Evolutionary conservation across 306 rosid species (phyloP), one percentile per base, ranked within the genome.

Genomic region (Fagus sylvatica): DNA sequence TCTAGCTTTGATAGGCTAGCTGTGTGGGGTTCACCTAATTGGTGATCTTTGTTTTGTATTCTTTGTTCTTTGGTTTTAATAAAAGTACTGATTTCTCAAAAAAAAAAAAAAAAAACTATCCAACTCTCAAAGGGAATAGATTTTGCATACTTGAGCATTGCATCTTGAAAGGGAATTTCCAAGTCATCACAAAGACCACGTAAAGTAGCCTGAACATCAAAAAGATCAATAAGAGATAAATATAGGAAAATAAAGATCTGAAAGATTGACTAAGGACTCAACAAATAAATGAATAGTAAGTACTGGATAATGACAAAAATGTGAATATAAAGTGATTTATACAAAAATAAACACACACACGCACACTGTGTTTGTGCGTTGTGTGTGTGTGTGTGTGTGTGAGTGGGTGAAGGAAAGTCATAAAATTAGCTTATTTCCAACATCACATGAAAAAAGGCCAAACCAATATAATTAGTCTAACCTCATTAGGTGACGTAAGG

Each of bases 131-230:
- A 65, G 39, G 37, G 76, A 65, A 55, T 67, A 70, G 34, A 42
- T 70, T 72, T 53, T 83, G 78, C 90, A 59, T 87, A 90, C 97
- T 77, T 86, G 81, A 90, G 91, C 97, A 93, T 93, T 73, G 85
- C 59, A 69, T 86, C 79, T 79, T 89, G 93, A 75, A 89, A 93
- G 78, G 96, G 90, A 82, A 90, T 93, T 41, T 77, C 86, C 75
- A 93, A 82, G 34, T 93, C 92, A 72, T 89, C 87, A 80, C 96
- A 93, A 75, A 93, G 93, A 80, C 89, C 81, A 2, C 80, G 84
- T 30, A 93, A 78, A 12, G 92, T 86, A 83, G 83, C 89, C 97
- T 93, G 85, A 74, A 72, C 70, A 60, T 51, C 70, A 87, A 82
- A 32, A 42, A 75, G 71, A 72, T 39, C 32, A 37, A 15, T 8